Base-by-base conservation (phyloP, 163 green algal species). In the Botryococcus braunii region DNA sequence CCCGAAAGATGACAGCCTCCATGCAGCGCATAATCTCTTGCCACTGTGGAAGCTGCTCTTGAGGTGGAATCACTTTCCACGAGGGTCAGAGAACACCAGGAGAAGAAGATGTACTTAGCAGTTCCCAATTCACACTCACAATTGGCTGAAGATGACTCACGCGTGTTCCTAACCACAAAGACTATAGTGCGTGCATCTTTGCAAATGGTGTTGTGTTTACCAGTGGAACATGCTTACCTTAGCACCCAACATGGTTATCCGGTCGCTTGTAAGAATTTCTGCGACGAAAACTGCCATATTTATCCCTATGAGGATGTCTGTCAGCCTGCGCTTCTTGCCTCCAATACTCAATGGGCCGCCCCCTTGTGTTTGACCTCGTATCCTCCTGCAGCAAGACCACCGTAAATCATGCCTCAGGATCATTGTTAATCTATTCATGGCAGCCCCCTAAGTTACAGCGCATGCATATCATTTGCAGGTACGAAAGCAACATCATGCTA, bases 301-400 rank as follows among this genome's bases (percentile, higher is more conserved):
- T 3, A 85, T 38, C 0, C 81, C 43, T 31, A 95, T 61, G 32
- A 95, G 62, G 0, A 72, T 58, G 63, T 95, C 84, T 0, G 85
- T 92, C 6, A 78, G 66, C 25, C 83, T 74, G 2, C 86, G 70
- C 0, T 49, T 6, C 0, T 73, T 69, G 37, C 81, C 67, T 0
- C 86, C 81, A 79, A 88, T 86, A 29, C 80, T 73, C 29, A 74
- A 41, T 2, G 63, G 31, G 17, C 65, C 38, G 21, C 39, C 56
- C 40, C 27, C 58, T 21, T 23, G 29, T n/a, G n/a, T n/a, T n/a
- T n/a, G n/a, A n/a, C n/a, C n/a, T n/a, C n/a, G n/a, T n/a, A n/a
- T n/a, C n/a, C n/a, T n/a, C n/a, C n/a, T n/a, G n/a, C n/a, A n/a
- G n/a, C n/a, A n/a, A n/a, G n/a, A n/a, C n/a, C n/a, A n/a, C n/a